These are phyloP conservation scores for Brassica nigra DNA, from an alignment of 345 rosid species.

Conservation along the genomic window DNA sequence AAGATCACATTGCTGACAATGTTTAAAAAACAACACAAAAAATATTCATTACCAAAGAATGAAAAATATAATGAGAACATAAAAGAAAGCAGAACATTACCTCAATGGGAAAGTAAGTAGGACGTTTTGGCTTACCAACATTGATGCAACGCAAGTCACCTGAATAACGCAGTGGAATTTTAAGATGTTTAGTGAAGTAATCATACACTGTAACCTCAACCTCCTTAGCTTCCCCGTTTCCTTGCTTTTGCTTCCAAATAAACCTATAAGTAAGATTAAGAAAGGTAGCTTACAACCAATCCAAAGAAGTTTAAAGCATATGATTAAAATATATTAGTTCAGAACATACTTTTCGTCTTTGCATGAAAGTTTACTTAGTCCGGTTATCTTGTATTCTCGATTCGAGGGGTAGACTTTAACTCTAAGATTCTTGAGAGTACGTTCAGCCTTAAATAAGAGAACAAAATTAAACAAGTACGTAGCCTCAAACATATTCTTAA, in stretches of 20 bases:
- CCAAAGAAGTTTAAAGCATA: neutral
- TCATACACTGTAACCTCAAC: conserved; percentile 67
- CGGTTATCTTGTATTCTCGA: conserved; percentile 67
- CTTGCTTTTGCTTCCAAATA: conserved; percentile 47
- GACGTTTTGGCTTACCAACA: conserved; percentile 87
- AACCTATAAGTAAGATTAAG: conserved; percentile 44
- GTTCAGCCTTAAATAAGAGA: conserved; percentile 45
- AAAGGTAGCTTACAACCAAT: neutral
- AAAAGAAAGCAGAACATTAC: conserved; percentile 30
- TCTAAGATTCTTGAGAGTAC: conserved; percentile 61
- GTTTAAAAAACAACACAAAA: neutral
- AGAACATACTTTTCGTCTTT: conserved; percentile 44
- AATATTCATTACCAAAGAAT: neutral
- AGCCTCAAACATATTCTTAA: neutral
- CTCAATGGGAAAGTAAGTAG: conserved; percentile 74
- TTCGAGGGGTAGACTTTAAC: conserved; percentile 53
- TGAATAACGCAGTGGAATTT: conserved; percentile 57
- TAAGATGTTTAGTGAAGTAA: conserved; percentile 59
- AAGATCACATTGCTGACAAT: conserved; percentile 62
- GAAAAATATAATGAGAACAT: neutral
- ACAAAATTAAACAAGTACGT: neutral
- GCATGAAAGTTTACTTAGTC: conserved; percentile 58
- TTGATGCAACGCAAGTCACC: conserved; percentile 66
- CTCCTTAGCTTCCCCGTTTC: conserved; percentile 41
- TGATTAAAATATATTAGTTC: neutral